phyloP scores from a whole-genome alignment of 23 red algal species.

The Pyropia yezoensis region DNA sequence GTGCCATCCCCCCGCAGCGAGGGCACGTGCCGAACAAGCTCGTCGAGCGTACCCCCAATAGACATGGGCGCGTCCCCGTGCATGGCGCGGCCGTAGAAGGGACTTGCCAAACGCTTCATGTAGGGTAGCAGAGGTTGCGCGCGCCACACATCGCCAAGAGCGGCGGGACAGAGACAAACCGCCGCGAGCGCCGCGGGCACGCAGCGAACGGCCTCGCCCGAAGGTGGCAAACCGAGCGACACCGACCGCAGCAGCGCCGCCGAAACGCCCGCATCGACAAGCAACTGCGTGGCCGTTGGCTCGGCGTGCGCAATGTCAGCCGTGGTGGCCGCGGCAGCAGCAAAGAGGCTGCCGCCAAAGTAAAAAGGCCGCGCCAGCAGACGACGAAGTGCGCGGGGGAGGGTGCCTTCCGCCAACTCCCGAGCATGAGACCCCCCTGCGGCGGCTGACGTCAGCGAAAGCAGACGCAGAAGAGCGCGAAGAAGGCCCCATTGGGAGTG shows the following conservation, averaged over 20 bases:
- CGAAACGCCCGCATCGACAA: constrained; percentile 49
- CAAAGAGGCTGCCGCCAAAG: constrained; percentile 75
- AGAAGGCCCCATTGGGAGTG: constrained; percentile 56
- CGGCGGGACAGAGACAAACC: constrained; percentile 52
- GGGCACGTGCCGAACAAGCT: constrained; percentile 71
- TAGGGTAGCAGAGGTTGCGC: constrained; percentile 27
- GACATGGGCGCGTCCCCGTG: constrained; percentile 59
- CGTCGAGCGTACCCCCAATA: constrained; percentile 61
- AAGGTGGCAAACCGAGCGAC: constrained; percentile 46
- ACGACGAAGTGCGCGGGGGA: constrained; percentile 37
- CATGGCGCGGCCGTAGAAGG: constrained; percentile 65
- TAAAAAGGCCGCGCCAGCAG: constrained; percentile 64
- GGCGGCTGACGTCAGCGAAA: constrained; percentile 29
- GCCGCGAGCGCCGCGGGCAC: constrained; percentile 64
- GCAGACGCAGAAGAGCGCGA: constrained; percentile 39
- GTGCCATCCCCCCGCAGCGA: constrained; percentile 36
- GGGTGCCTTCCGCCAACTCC: constrained; percentile 36
- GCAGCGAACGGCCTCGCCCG: constrained; percentile 59
- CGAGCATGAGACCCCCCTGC: constrained; percentile 33
- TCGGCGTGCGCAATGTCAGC: constrained; percentile 85
- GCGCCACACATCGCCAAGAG: constrained; percentile 26
- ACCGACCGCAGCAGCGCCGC: constrained; percentile 55
- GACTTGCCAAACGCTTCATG: constrained; percentile 42
- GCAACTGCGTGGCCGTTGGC: constrained; percentile 47
- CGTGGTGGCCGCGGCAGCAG: constrained; percentile 42